Evolutionary conservation across 2,329 filamentous ascomycete genomes (phyloP), one percentile per base, ranked within the genome.

Genomic region (Apiospora aurea): DNA sequence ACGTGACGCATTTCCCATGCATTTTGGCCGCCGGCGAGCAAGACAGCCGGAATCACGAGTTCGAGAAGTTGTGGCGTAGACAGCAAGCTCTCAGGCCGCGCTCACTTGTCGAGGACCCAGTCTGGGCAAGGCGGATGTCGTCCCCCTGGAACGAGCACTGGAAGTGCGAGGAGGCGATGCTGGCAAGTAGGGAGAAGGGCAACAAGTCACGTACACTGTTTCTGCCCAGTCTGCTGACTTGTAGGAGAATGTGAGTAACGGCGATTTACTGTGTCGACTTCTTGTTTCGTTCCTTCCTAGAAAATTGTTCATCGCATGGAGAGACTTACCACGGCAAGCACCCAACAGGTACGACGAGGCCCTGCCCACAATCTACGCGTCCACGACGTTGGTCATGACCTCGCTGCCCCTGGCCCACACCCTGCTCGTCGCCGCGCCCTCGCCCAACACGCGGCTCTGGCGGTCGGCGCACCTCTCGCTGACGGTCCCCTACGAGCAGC

Each of bases 101-200:
- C 4, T 71, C 72, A 4, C 44, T 75, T 2, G 64, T 71, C 1
- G 69, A 74, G 4, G 71, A 75, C 29, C 71, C 74, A 1, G 70
- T 67, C 43, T 77, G 74, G 74, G 73, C 74, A 1, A 44, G 68
- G 57, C 73, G 75, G 38, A 74, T 76, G 66, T 72, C 73, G 2
- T 77, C 75, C 1, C 51, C 75, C 2, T 75, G 74, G 75, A 61
- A 76, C 21, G 73, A 78, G 53, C 75, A 77, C 61, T 77, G 75
- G 77, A 67, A 44, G n/a, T 76, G 77, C 69, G 74, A 77, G 49
- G 75, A 77, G 67, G 73, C 71, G 29, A 75, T 75, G 76, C 26
- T 72, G 57, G 51, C 51, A 14, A 26, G 29, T 21, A 14, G 26
- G 16, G 43, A 18, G 4, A 3, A 38, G 26, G 71, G 67, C 13